Evolutionary conservation across 2,329 filamentous ascomycete genomes (phyloP).

Genomic region (Akanthomyces dipterigenus): DNA sequence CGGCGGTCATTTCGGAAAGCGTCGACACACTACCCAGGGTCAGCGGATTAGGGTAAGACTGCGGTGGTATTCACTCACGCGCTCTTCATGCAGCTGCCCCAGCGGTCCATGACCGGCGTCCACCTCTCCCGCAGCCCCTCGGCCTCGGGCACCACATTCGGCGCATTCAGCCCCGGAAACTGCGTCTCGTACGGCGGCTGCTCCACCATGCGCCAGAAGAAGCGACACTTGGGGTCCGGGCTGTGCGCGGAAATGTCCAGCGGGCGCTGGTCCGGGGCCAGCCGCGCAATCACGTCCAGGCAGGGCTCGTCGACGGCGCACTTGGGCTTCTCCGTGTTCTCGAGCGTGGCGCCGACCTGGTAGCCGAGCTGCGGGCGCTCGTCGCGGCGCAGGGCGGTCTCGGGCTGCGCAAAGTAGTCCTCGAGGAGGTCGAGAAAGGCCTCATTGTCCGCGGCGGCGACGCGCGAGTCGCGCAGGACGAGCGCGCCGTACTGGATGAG

Average conservation of each 20-base stretch:
- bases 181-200: slow-evolving; percentile 45
- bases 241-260: slow-evolving; percentile 50
- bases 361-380: slow-evolving; percentile 53
- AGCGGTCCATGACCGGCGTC: slow-evolving; percentile 48
- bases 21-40: slow-evolving; percentile 38
- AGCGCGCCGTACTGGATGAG: slow-evolving; percentile 55
- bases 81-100: slow-evolving; percentile 54
- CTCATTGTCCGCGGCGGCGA: slow-evolving; percentile 47
- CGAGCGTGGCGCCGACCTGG: slow-evolving; percentile 56
- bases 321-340: slow-evolving; percentile 57
- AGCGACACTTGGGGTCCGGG: slow-evolving; percentile 56
- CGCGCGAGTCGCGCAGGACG: slow-evolving; percentile 53
- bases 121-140: slow-evolving; percentile 43
- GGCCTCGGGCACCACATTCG: slow-evolving; percentile 47
- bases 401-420: slow-evolving; percentile 56
- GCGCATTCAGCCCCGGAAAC: slow-evolving; percentile 49
- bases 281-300: slow-evolving; percentile 47
- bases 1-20: slow-evolving; percentile 52
- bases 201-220: slow-evolving; percentile 57
- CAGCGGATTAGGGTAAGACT: too few relatives aligned
- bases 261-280: slow-evolving; percentile 48
- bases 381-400: slow-evolving; percentile 38
- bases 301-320: slow-evolving; percentile 57
- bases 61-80: too few relatives aligned
- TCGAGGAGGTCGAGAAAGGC: slow-evolving; percentile 56